Percentiles rank a stretch among this genome's conserved stretches.
Evolutionary conservation across 78 protist genomes (phyloP).

Genomic region (Dictyostelium firmibasis): DNA sequence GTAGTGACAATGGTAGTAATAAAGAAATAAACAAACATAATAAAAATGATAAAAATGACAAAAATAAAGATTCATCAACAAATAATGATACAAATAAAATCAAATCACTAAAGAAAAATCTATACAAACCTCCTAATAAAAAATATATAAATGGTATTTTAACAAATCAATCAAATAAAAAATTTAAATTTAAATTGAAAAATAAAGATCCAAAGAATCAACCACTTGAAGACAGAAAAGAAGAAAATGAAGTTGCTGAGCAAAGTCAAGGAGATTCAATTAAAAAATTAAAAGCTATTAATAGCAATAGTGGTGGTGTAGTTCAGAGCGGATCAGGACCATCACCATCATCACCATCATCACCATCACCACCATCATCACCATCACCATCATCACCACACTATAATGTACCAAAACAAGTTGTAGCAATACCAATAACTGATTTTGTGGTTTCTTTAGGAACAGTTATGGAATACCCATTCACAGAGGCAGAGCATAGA

Average conservation of each 20-base stretch:
- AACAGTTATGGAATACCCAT: not conserved
- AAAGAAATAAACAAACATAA: not conserved
- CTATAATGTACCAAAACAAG: not conserved
- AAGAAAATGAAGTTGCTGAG: not conserved
- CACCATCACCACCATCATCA: not conserved
- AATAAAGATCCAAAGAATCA: not conserved
- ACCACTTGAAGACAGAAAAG: not conserved
- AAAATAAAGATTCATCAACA: not conserved
- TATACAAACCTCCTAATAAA: not conserved
- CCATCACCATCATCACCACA: not conserved
- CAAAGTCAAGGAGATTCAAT: not conserved
- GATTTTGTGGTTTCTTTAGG: not conserved
- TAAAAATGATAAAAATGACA: not conserved
- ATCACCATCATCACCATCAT: not conserved
- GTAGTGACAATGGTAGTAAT: not conserved
- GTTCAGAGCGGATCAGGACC: not conserved
- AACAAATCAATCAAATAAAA: not conserved
- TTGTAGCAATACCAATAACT: not conserved
- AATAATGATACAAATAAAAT: not conserved
- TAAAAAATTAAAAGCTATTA: not conserved
- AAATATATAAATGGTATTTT: not conserved
- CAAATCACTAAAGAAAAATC: not conserved
- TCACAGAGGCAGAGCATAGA: not conserved
- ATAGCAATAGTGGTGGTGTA: not conserved
- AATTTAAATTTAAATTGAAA: no score